phyloP scores from a whole-genome alignment of 352 stramenopile genomes.

The Pythium sukuiense region DNA sequence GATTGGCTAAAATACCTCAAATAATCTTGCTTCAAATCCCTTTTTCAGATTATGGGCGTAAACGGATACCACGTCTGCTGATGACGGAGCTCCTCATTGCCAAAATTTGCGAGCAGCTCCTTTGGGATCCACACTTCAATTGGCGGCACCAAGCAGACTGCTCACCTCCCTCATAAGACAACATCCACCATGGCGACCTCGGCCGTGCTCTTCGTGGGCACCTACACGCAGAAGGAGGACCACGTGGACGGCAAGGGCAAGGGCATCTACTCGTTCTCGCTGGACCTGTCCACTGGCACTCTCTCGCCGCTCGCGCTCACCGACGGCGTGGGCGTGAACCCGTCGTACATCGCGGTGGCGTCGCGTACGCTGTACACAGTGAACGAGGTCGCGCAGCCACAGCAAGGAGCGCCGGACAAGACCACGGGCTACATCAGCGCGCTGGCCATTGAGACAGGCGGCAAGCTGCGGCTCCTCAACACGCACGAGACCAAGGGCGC shows the following conservation, averaged over 20 bases:
- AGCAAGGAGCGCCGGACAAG: slow-evolving; percentile 24
- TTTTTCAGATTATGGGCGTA: neutral
- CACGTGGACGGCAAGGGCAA: slow-evolving; percentile 79
- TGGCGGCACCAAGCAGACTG: slow-evolving; percentile 9
- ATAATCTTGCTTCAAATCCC: neutral
- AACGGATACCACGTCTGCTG: neutral
- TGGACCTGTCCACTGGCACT: slow-evolving; percentile 51
- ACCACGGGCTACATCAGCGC: slow-evolving; percentile 62
- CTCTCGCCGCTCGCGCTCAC: slow-evolving; percentile 49
- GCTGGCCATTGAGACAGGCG: slow-evolving; percentile 44
- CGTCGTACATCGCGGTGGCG: slow-evolving; percentile 59
- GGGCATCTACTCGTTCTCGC: slow-evolving; percentile 66
- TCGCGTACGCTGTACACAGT: slow-evolving; percentile 52
- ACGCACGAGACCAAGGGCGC: slow-evolving; percentile 51
- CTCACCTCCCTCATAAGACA: neutral
- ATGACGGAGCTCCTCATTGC: neutral
- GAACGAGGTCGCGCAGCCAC: slow-evolving; percentile 67
- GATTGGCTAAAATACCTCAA: neutral
- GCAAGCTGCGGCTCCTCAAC: slow-evolving; percentile 46
- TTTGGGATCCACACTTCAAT: slow-evolving; percentile 9
- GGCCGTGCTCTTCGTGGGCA: slow-evolving; percentile 72
- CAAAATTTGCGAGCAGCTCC: neutral
- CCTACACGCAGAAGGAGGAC: slow-evolving; percentile 80
- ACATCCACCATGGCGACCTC: slow-evolving; percentile 20
- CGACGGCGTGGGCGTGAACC: slow-evolving; percentile 61